Conservation (phyloP, 495 filamentous ascomycete genomes). For the Penicillium arizonense region DNA sequence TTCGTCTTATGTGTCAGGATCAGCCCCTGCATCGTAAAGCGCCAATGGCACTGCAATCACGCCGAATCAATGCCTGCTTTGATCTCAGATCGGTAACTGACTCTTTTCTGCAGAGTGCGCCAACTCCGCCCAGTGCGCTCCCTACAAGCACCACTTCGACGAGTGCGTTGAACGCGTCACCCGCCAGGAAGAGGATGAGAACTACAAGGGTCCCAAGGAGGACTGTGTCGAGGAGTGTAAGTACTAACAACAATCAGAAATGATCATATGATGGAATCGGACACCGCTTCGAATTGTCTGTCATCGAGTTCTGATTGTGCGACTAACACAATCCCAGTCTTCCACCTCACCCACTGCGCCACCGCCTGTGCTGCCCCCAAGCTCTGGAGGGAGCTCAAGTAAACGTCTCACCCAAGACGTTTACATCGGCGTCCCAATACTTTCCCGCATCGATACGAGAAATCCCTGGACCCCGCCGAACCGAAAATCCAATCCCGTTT, state of each 20-base stretch:
- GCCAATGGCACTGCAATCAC: slow-evolving; percentile 21
- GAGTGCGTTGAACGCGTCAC: slow-evolving; percentile 96
- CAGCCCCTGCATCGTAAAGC: neutral
- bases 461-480: slow-evolving; percentile 2
- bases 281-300: neutral
- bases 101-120: slow-evolving; percentile 69
- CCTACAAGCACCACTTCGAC: slow-evolving; percentile 94
- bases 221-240: slow-evolving; percentile 99
- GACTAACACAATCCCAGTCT: slow-evolving; percentile 62
- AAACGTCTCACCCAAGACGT: slow-evolving; percentile 39
- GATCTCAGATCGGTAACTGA: slow-evolving; percentile 12
- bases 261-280: neutral
- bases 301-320: neutral
- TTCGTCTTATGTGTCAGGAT: slow-evolving; percentile 1
- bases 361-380: slow-evolving; percentile 90
- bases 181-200: slow-evolving; percentile 61
- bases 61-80: neutral
- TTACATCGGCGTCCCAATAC: slow-evolving; percentile 9
- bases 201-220: slow-evolving; percentile 67
- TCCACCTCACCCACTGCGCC: slow-evolving; percentile 96
- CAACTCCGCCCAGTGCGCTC: slow-evolving; percentile 77
- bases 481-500: slow-evolving; percentile 16
- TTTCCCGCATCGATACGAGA: slow-evolving; percentile 12
- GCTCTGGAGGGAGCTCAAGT: slow-evolving; percentile 89
- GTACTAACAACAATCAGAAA: slow-evolving; percentile 31